phyloP scores from a whole-genome alignment of 345 rosid genomes.

The Aquilaria sinensis region DNA sequence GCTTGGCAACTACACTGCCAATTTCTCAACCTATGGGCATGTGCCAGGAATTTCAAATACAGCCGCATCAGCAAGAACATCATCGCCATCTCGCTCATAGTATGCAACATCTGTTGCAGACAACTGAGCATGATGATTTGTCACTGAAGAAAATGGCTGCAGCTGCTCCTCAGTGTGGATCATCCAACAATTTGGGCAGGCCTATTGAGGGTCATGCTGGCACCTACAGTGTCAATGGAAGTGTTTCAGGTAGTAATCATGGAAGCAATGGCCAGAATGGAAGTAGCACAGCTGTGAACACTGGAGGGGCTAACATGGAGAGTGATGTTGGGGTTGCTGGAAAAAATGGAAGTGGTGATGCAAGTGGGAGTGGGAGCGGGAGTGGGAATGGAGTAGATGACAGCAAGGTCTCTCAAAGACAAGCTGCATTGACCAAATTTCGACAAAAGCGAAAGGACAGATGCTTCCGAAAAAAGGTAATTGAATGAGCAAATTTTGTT shows the following conservation, averaged over 20 bases:
- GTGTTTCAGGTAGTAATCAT: slow-evolving; percentile 45
- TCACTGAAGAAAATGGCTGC: slow-evolving; percentile 30
- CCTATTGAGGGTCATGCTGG: slow-evolving; percentile 29
- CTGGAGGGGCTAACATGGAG: slow-evolving; percentile 26
- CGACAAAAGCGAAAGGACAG: slow-evolving; percentile 27
- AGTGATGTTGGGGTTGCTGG: slow-evolving; percentile 28
- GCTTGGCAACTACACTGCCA: slow-evolving; percentile 6
- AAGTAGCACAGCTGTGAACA: slow-evolving; percentile 28
- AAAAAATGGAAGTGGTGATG: slow-evolving; percentile 32
- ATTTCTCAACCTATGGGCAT: slow-evolving; percentile 22
- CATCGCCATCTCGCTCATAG: slow-evolving; percentile 13
- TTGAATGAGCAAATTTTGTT: background rate
- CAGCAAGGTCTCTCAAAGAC: slow-evolving; percentile 21
- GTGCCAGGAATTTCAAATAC: slow-evolving; percentile 21
- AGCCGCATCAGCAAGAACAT: slow-evolving; percentile 14
- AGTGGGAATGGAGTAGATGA: slow-evolving; percentile 26
- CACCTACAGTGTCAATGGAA: slow-evolving; percentile 38
- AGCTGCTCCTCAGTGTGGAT: slow-evolving; percentile 32
- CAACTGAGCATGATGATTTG: slow-evolving; percentile 24
- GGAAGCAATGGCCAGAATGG: slow-evolving; percentile 42
- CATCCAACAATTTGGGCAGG: slow-evolving; percentile 34
- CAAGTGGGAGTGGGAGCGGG: slow-evolving; percentile 30
- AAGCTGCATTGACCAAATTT: slow-evolving; percentile 37
- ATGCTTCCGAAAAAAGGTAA: slow-evolving; percentile 39
- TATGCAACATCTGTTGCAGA: slow-evolving; percentile 23